Conservation (phyloP, 2,329 filamentous ascomycete genomes). For the Meredithiella fracta region DNA sequence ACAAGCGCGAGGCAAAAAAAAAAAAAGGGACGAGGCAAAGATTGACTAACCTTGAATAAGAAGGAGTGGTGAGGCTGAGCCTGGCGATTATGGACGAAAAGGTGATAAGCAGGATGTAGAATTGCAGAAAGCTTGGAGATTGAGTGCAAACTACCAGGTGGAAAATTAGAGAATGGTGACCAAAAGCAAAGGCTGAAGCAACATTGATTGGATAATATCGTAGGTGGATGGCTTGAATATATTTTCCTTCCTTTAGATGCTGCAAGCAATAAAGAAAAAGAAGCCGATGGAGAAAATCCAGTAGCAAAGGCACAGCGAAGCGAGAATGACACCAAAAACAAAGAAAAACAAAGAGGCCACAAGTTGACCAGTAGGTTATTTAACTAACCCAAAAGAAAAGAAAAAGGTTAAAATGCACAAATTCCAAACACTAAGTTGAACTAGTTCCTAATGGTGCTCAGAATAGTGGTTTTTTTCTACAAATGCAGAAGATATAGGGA, state of each 20-base stretch:
- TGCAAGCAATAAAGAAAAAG: neutral
- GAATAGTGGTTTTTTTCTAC: too few relatives aligned
- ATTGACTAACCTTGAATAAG: neutral
- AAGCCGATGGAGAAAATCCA: neutral
- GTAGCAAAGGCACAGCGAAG: neutral
- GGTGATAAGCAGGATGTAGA: neutral
- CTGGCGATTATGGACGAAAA: neutral
- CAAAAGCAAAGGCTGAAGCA: neutral
- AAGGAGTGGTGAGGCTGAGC: neutral
- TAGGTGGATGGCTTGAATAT: too few relatives aligned
- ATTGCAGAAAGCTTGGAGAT: too few relatives aligned
- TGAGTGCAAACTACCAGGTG: too few relatives aligned
- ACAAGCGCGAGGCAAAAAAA: constrained; percentile 1
- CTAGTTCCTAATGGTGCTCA: too few relatives aligned
- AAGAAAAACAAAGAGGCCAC: neutral
- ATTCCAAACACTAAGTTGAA: too few relatives aligned
- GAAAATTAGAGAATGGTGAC: too few relatives aligned
- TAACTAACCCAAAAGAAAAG: too few relatives aligned
- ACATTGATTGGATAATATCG: neutral
- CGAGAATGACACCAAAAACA: neutral
- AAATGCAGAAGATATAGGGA: too few relatives aligned
- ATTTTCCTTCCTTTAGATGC: too few relatives aligned
- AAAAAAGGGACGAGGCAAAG: neutral
- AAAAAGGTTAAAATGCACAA: too few relatives aligned
- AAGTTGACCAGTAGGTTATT: neutral